Evolutionary conservation across 2,329 filamentous ascomycete species (phyloP), one percentile per base, ranked within the genome.

Genomic region (Ophiostoma fasciatum): DNA sequence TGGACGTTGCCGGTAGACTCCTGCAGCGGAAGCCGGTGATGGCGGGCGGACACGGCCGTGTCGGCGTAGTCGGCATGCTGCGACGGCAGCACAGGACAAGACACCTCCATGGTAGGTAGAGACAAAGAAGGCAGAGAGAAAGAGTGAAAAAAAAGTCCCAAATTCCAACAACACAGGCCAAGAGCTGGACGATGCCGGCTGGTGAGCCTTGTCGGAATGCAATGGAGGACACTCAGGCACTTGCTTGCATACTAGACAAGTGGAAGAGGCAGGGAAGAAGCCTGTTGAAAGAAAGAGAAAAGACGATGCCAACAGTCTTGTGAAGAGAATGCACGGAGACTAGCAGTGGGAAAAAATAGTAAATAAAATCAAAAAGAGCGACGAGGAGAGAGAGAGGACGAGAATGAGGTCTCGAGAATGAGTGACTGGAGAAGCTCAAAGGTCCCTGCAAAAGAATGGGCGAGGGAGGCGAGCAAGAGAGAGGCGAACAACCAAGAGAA

Each of bases 1-100:
- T 72, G 68, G 31, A 60, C 55, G 51, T 72, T 73, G 46, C 63
- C 62, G 11, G 60, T 65, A 15, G 64, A 61, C 47, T 73, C 68
- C 39, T 63, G 57, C 26, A 73, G 58, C 21, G 68, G 67, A 41
- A 62, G 55, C 41, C 63, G 49, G 44, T 56, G 56, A 44, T 63
- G 59, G 37, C 63, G 59, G 45, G 68, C 66, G 44, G 55, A 55
- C 26, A 59, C 46, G 46, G 66, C 51, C 5, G 57, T 51, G 42
- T 59, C 50, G 40, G 59, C 56, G 36, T 64, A 64, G 49, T 62
- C 68, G 47, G 37, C 17, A 36, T 62, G 60, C 49, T 71, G 66
- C 35, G 63, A 64, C 33, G 66, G 59, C 44, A 69, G 54, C 42
- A 68, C 57, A 28, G 64, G 61, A 44, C 62, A 58, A 45, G 54